phyloP scores from a whole-genome alignment of 139 green algal species.

The Eudorina sp. region DNA sequence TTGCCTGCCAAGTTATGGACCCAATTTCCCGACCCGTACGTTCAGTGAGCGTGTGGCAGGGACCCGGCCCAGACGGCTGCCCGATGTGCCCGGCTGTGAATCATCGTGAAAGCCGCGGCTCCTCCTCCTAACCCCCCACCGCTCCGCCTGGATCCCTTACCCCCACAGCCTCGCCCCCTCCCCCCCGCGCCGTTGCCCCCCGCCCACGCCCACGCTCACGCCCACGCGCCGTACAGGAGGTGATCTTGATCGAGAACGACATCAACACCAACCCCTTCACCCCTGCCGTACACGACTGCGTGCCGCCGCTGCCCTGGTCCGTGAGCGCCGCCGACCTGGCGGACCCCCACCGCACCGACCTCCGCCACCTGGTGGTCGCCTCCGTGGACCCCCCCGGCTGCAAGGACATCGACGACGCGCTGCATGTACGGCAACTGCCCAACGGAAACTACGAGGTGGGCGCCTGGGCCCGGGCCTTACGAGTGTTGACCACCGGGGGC shows the following conservation, averaged over 20 bases:
- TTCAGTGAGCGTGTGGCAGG: no score
- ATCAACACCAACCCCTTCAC: conserved; percentile 91
- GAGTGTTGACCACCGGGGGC: not conserved
- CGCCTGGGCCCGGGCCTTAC: no score
- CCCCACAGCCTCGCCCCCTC: not conserved
- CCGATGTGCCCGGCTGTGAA: not conserved
- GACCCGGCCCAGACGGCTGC: no score
- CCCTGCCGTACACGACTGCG: conserved; percentile 92
- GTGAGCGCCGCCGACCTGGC: conserved; percentile 70
- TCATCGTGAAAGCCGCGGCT: not conserved
- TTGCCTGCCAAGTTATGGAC: no score
- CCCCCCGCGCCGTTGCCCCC: not conserved
- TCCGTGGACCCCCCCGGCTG: conserved; percentile 91
- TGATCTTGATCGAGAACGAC: conserved; percentile 92
- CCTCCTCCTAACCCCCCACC: not conserved
- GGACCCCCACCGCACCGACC: conserved; percentile 36
- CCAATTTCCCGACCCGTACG: no score
- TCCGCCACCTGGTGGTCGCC: conserved; percentile 66
- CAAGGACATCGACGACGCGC: conserved; percentile 94
- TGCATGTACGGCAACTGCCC: conserved; percentile 79
- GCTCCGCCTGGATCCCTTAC: not conserved
- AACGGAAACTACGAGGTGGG: conserved; percentile 77
- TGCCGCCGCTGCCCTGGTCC: conserved; percentile 93
- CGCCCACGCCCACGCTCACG: not conserved
- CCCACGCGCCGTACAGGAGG: conserved; percentile 57